Evolutionary conservation across 2,329 filamentous ascomycete genomes (phyloP).

Genomic region (Paraphaeosphaeria sporulosa): DNA sequence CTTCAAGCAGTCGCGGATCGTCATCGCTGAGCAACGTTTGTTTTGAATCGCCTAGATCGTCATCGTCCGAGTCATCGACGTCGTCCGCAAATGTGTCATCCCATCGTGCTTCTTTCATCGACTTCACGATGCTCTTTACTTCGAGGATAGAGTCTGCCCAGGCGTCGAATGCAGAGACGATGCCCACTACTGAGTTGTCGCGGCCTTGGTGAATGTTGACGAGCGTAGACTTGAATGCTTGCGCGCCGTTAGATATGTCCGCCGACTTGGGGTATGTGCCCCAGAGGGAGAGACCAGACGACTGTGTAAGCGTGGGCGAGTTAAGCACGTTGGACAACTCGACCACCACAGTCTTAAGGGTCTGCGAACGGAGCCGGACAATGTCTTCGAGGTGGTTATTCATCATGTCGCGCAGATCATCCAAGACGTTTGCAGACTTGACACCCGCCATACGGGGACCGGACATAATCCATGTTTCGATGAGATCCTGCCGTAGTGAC

Average conservation of each 20-base stretch:
- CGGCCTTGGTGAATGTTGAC: slow-evolving; percentile 75
- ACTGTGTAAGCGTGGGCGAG: slow-evolving; percentile 53
- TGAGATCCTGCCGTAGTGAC: slow-evolving; percentile 71
- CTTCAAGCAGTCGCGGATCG: slow-evolving; percentile 70
- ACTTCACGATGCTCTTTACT: slow-evolving; percentile 68
- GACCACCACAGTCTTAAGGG: slow-evolving; percentile 70
- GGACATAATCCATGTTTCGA: slow-evolving; percentile 79
- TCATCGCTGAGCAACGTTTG: slow-evolving; percentile 75
- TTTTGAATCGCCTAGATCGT: slow-evolving; percentile 72
- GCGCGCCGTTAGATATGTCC: slow-evolving; percentile 71
- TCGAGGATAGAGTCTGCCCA: slow-evolving; percentile 80
- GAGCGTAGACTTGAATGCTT: slow-evolving; percentile 73
- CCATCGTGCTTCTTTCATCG: slow-evolving; percentile 74
- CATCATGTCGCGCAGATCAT: slow-evolving; percentile 72
- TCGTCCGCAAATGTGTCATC: slow-evolving; percentile 79
- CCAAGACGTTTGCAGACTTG: slow-evolving; percentile 72
- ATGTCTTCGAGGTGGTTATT: slow-evolving; percentile 72
- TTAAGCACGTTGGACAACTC: slow-evolving; percentile 69
- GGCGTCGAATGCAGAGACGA: slow-evolving; percentile 69
- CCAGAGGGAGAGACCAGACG: slow-evolving; percentile 70
- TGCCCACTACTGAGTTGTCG: slow-evolving; percentile 69
- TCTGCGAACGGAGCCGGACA: slow-evolving; percentile 68
- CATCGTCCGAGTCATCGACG: slow-evolving; percentile 74
- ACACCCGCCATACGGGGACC: slow-evolving; percentile 70
- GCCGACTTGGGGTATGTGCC: slow-evolving; percentile 67